Evolutionary conservation across 371 early-diverging fungal genomes (phyloP), one percentile per base, ranked within the genome.

Genomic region (Mortierella sp.): DNA sequence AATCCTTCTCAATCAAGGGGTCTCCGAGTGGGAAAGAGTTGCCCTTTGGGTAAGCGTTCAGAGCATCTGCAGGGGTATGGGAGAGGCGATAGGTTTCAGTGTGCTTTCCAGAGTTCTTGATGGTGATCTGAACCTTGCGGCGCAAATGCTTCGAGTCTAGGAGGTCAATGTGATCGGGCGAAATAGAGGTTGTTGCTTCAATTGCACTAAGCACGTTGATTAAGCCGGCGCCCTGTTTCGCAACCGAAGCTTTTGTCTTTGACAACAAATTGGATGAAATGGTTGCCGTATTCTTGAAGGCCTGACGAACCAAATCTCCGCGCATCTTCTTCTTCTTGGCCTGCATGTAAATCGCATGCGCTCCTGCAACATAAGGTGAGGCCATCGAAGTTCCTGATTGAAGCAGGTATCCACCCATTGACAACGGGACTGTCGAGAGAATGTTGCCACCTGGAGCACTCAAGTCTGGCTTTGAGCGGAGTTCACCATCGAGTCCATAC

Each of bases 161-260:
- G 14, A 95, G 69, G 16, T 88, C 85, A 37, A 91, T 70, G 47
- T 81, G 82, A 9, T 89, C 83, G 4, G 95, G 95, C 0, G 72
- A 48, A 19, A 92, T 77, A 7, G 74, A 30, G 1, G 86, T 86
- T 28, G 84, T 83, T 0, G 90, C 64, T 18, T 52, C 71, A 51
- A 93, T 65, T 5, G 94, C 88, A 30, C 83, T 73, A 63, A 84
- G 83, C 18, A 86, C 79, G 80, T 94, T 84, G 50, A 94, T 82
- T 7, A 93, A 74, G 6, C 95, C 94, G 29, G 88, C 83, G 1
- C 95, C 95, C 75, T 93, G 91, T 57, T 81, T 81, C 55, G 87
- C 86, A 1, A 84, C 81, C 0, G 87, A 82, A 9, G 87, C 82
- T 43, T 52, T 60, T 25, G 69, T 76, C 51, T 68, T 62, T 47